phyloP scores from a whole-genome alignment of 2,329 filamentous ascomycete genomes.

The Ophiostoma himal-ulmi region DNA sequence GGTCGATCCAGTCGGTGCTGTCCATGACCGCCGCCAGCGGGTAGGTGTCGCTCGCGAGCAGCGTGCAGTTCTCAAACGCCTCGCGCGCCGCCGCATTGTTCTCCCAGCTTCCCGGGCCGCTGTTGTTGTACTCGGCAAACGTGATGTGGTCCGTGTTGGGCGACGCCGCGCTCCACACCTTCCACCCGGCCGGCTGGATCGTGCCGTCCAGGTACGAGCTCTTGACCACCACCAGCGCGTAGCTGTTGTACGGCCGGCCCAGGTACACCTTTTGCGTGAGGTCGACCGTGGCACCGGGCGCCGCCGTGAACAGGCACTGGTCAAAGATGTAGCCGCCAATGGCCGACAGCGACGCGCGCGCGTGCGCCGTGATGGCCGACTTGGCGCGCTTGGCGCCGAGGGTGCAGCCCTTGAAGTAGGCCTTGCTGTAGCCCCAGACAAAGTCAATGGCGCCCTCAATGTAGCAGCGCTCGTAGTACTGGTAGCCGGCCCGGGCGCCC shows the following conservation, averaged over 20 bases:
- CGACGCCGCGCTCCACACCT: slow-evolving; percentile 33
- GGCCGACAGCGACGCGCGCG: slow-evolving; percentile 28
- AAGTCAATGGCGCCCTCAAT: slow-evolving; percentile 33
- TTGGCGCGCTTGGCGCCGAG: slow-evolving; percentile 34
- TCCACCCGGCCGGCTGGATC: slow-evolving; percentile 56
- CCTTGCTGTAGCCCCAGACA: slow-evolving; percentile 23
- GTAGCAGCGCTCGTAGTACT: slow-evolving; percentile 34
- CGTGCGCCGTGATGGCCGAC: slow-evolving; percentile 33
- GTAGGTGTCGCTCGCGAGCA: slow-evolving; percentile 28
- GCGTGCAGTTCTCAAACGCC: slow-evolving; percentile 27
- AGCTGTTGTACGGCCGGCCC: slow-evolving; percentile 43
- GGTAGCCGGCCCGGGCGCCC: slow-evolving; percentile 27
- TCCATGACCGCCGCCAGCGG: slow-evolving; percentile 28
- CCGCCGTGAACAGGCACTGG: slow-evolving; percentile 13
- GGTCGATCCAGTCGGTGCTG: slow-evolving; percentile 29
- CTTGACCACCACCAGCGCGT: slow-evolving; percentile 39
- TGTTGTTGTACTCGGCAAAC: slow-evolving; percentile 24
- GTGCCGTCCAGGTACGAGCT: slow-evolving; percentile 47
- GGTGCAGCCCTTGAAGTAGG: slow-evolving; percentile 34
- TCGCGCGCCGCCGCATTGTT: slow-evolving; percentile 29
- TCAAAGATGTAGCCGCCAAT: slow-evolving; percentile 25
- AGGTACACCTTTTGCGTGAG: slow-evolving; percentile 49
- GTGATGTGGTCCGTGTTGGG: slow-evolving; percentile 34
- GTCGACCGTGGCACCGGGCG: slow-evolving; percentile 35
- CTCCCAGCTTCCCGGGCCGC: slow-evolving; percentile 4